Evolutionary conservation across 371 early-diverging fungal species (phyloP), one percentile per base, ranked within the genome.

Genomic region (Lichtheimia corymbifera): DNA sequence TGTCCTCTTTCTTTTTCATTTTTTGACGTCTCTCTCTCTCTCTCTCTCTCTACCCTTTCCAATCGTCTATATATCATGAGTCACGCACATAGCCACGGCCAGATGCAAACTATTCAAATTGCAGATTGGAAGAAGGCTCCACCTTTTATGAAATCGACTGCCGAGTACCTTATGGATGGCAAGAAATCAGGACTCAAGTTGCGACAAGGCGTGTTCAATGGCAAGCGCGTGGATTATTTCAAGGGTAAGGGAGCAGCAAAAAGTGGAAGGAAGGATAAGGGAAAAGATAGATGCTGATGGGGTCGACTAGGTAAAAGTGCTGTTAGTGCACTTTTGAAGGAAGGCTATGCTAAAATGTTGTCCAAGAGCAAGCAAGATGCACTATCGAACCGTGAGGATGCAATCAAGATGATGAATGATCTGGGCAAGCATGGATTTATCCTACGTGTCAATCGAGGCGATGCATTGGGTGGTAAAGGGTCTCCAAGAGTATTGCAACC

Each of bases 201-300:
- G 45, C 83, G 93, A 65, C 88, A 92, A 67, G 97, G 97, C 59
- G 87, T 94, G 42, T 80, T 97, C 40, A 92, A 93, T 66, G 98
- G 96, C 27, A 87, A 89, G 44, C 82, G 97, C 51, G 92, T 97
- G 6, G 90, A 92, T 41, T 98, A 90, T 76, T 97, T 97, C 70
- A 93, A 95, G 76, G 97, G 94, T 88, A 78, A 64, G 44, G 17
- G 11, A 24, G 55, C 15, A 20, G 40, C 28, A 50, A 49, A 6
- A n/a, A 22, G 7, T 43, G 14, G 24, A 47, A 61, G 53, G 53
- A 13, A 61, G 53, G 53, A 13, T 22, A 22, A n/a, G n/a, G 30
- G 58, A 30, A 27, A 52, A 53, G n/a, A n/a, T n/a, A 42, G 11
- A 50, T 13, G 17, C 22, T 11, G 12, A 56, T 35, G 27, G 27